A percentile compares a stretch with the other conserved stretches of the same genome.
Conservation (phyloP, 148 eudicot genomes). For the Dianthus caryophyllus region DNA sequence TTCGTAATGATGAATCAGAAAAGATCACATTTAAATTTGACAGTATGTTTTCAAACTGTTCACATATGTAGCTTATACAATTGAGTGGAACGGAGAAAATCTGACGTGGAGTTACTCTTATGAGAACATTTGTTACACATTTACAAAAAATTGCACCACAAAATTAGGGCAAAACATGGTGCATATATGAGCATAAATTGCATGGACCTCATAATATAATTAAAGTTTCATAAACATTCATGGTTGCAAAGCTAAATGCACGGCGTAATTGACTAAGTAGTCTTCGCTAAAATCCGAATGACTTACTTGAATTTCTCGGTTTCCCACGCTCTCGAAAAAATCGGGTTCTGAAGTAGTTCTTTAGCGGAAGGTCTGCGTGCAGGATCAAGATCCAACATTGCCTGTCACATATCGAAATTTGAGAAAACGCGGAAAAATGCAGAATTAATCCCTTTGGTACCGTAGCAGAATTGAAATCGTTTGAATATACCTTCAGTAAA, state of each 20-base stretch:
- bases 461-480: too few species aligned
- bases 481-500: conserved; percentile 62
- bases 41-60: too few species aligned
- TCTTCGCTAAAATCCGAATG: background rate
- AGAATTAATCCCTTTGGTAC: too few species aligned
- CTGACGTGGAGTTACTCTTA: too few species aligned
- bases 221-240: background rate
- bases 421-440: background rate
- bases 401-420: conserved; percentile 33
- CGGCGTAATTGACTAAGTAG: background rate
- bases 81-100: too few species aligned
- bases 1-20: too few species aligned
- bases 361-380: conserved; percentile 70
- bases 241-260: background rate
- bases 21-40: too few species aligned
- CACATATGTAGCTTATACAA: too few species aligned
- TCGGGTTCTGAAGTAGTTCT: conserved; percentile 55
- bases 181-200: conserved; percentile 23
- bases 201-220: conserved; percentile 11
- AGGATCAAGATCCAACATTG: conserved; percentile 87
- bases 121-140: conserved; percentile 16
- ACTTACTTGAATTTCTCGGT: conserved; percentile 25
- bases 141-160: conserved; percentile 39
- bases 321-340: conserved; percentile 39
- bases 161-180: conserved; percentile 28